Evolutionary conservation across 768 basidiomycete species (phyloP).

Genomic region (Xanthoconium stramineum): DNA sequence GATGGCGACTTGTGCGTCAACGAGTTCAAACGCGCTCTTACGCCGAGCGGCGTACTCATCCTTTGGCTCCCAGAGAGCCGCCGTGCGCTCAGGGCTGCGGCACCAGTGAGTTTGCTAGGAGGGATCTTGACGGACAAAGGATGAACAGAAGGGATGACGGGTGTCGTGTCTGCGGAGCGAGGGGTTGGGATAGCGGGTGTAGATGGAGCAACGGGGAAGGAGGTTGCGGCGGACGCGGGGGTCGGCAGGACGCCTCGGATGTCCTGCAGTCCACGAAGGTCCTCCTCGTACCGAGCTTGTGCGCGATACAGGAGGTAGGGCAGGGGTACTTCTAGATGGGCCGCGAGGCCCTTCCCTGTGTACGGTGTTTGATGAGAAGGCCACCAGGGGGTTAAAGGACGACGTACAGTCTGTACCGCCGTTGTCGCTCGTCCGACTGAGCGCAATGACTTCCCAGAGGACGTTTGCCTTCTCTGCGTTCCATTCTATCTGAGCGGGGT

Average conservation of each 20-base stretch:
- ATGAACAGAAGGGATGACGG: slow-evolving; percentile 9
- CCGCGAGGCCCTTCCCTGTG: slow-evolving; percentile 80
- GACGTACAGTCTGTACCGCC: slow-evolving; percentile 76
- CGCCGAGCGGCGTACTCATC: slow-evolving; percentile 53
- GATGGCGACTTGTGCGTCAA: slow-evolving; percentile 51
- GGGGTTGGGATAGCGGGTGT: slow-evolving; percentile 8
- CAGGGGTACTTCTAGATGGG: slow-evolving; percentile 75
- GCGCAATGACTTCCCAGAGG: slow-evolving; percentile 84
- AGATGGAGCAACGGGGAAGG: slow-evolving; percentile 19
- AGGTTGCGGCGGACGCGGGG: slow-evolving; percentile 37
- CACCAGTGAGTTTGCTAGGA: slow-evolving; percentile 5
- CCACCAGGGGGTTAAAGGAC: not conserved
- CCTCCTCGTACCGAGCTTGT: slow-evolving; percentile 81
- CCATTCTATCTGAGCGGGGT: slow-evolving; percentile 69
- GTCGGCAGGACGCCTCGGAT: slow-evolving; percentile 57
- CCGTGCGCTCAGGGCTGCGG: slow-evolving; percentile 10
- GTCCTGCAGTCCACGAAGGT: slow-evolving; percentile 73
- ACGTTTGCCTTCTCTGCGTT: slow-evolving; percentile 78
- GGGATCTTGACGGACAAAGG: slow-evolving; percentile 29
- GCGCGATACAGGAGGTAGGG: slow-evolving; percentile 85
- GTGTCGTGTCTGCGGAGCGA: slow-evolving; percentile 15
- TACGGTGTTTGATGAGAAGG: not conserved
- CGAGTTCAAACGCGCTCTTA: slow-evolving; percentile 71
- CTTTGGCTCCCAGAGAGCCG: slow-evolving; percentile 41
- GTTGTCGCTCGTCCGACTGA: slow-evolving; percentile 68